Base-by-base conservation (phyloP, 371 early-diverging fungal genomes). In the Mucor velutinosus region DNA sequence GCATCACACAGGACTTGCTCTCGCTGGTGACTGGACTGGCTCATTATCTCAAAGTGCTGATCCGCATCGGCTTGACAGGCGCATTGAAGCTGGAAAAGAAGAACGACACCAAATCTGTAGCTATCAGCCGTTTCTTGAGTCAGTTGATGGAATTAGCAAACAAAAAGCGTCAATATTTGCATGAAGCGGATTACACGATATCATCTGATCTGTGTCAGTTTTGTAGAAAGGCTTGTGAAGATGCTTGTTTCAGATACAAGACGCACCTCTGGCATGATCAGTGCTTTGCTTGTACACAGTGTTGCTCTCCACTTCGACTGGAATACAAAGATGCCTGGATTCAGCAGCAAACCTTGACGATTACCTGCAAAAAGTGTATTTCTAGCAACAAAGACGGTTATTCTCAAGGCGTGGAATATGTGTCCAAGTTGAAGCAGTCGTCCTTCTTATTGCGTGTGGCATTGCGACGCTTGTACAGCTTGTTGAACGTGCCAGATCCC, bases 1-100 rank as follows among this genome's bases (percentile, higher is more conserved):
- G 92, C 19, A 89, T 92, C 74, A 95, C 96, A 0, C 93, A 96
- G 73, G 97, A 96, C 69, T 78, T 98, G 64, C 83, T 98, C 30
- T 88, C 93, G 8, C 79, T 96, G 17, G 97, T 98, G 5, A 96
- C 98, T 55, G 91, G 92, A 17, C 82, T 99, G 7, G 99, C 98
- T 5, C 98, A 96, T 62, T 92, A 90, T 60, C 84, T 98, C 21
- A 99, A 98, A 76, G 88, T 92, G 19, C 73, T 97, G 60, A 97
- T 97, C 65, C 89, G 97, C 6, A 87, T 93, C 15, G 95, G 96
- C 8, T 77, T 99, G 41, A 93, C 90, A 19, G 95, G 97, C 7
- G 93, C 97, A 0, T 76, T 99, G 32, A 86, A 87, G 69, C 82
- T 97, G 73, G 95, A 76, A 62, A 79, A 73, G 80, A 71, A 78